Percentiles rank a stretch among this genome's conserved stretches.
These are phyloP conservation scores for Ceratocystis eucalypticola DNA, from an alignment of 2,329 filamentous ascomycete species.

Conservation along the genomic window DNA sequence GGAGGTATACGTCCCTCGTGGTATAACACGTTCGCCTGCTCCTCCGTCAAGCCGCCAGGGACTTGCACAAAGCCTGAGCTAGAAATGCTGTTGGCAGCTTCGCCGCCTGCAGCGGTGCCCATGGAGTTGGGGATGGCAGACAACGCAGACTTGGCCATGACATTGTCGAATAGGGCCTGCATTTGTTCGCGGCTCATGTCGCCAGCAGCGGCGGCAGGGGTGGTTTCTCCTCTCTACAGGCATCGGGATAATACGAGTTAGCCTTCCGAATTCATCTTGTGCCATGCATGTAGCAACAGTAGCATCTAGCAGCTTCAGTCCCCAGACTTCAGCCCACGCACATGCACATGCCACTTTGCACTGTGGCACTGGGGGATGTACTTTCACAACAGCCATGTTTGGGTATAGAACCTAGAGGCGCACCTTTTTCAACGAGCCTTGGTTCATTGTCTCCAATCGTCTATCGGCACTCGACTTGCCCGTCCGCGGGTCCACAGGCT, in stretches of 20 bases:
- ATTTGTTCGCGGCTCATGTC: constrained; percentile 4
- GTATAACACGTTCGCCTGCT: constrained; percentile 34
- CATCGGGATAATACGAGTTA: background rate
- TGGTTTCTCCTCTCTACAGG: background rate
- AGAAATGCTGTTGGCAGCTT: constrained; percentile 1
- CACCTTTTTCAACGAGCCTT: constrained; percentile 19
- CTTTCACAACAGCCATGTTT: background rate
- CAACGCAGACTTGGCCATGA: constrained; percentile 18
- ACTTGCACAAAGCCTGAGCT: constrained; percentile 15
- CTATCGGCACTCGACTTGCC: constrained; percentile 29
- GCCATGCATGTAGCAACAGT: background rate
- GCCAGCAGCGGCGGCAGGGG: background rate
- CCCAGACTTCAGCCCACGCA: background rate
- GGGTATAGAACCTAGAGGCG: background rate
- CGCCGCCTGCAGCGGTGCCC: background rate
- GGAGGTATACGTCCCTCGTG: constrained; percentile 31
- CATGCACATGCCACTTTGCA: no score
- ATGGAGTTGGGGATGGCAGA: constrained; percentile 6
- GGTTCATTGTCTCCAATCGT: constrained; percentile 25
- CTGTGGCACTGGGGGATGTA: no score
- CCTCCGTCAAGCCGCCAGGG: constrained; percentile 29
- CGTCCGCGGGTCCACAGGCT: constrained; percentile 26
- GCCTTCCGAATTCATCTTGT: background rate
- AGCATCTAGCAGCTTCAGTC: no score
- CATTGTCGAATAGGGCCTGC: constrained; percentile 18